Base-by-base conservation (phyloP, 1,139 yeast genomes). In the Geotrichum armillariae region DNA sequence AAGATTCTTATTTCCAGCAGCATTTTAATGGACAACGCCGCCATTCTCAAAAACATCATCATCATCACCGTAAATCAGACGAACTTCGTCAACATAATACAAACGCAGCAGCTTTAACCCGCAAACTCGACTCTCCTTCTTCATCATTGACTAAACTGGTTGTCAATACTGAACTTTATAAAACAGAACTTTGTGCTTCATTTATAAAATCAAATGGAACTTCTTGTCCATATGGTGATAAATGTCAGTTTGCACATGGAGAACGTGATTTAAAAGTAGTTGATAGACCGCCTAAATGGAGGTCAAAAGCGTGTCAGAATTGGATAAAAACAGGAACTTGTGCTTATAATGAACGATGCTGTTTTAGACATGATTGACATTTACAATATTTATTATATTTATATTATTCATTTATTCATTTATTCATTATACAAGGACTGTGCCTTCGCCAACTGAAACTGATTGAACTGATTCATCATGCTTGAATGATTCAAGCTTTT, bases 231-330 rank as follows among this genome's bases (percentile, higher is more conserved):
- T 90, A 90, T 65, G 95, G 95, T 2, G 78, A 79, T 59, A 90
- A 90, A 70, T 90, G 97, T 66, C 97, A 90, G 70, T 90, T 90
- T 75, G 97, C 97, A 7, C 97, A 90, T 62, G 97, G 97, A 20
- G 76, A 79, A 39, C 72, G 77, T 52, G 97, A 90, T 66, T 73
- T 90, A 61, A 87, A 88, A 66, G 62, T 68, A 17, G 82, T 88
- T 46, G 85, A 82, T 55, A 77, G 95, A 54, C 86, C 93, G 14
- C 81, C 85, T 53, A 90, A 89, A 64, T 90, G 94, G 86, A 80
- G 96, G 65, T 86, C 96, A 23, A 90, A 89, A 70, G 88, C 94
- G 20, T 90, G 97, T 70, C 85, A 82, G 57, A 90, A 90, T 68
- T 90, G 96, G 96, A 65, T 82, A 36, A 85, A 84, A 65, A 78